phyloP scores from a whole-genome alignment of 202 grass and related monocot genomes.

The Brachypodium distachyon region DNA sequence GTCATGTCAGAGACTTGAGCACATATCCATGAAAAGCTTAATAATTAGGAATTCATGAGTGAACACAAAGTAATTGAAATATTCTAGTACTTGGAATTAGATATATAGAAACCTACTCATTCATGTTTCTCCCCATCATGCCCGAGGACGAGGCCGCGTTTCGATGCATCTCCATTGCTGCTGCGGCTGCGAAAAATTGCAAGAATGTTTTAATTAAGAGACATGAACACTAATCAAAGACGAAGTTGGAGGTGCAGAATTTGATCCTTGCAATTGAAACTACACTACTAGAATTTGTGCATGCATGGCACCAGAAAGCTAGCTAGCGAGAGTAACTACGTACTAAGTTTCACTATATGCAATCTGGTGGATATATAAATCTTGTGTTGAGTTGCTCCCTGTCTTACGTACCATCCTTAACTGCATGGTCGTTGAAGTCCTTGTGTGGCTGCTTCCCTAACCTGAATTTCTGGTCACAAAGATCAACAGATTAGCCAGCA shows the following conservation, averaged over 20 bases:
- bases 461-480: constrained; percentile 69
- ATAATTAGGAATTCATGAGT: constrained; percentile 1
- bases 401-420: constrained; percentile 96
- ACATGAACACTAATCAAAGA: too few relatives aligned
- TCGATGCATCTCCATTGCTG: constrained; percentile 63
- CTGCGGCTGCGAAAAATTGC: constrained; percentile 23
- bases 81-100: neutral
- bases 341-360: too few relatives aligned
- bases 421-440: constrained; percentile 77
- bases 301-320: too few relatives aligned
- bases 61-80: neutral
- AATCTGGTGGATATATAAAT: too few relatives aligned
- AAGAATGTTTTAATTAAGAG: too few relatives aligned
- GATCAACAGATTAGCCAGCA: constrained; percentile 5
- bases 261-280: neutral
- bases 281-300: neutral
- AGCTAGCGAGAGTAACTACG: too few relatives aligned
- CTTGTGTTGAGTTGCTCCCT: too few relatives aligned
- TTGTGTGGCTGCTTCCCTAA: constrained; percentile 96
- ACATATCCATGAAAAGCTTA: neutral
- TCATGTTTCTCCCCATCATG: constrained; percentile 78
- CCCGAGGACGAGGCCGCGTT: constrained; percentile 71
- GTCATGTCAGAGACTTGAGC: neutral
- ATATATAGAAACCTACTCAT: constrained; percentile 79
- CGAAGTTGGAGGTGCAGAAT: neutral